Evolutionary conservation across 1,284 basidiomycete species (phyloP).

Genomic region (Papiliotrema flavescens): DNA sequence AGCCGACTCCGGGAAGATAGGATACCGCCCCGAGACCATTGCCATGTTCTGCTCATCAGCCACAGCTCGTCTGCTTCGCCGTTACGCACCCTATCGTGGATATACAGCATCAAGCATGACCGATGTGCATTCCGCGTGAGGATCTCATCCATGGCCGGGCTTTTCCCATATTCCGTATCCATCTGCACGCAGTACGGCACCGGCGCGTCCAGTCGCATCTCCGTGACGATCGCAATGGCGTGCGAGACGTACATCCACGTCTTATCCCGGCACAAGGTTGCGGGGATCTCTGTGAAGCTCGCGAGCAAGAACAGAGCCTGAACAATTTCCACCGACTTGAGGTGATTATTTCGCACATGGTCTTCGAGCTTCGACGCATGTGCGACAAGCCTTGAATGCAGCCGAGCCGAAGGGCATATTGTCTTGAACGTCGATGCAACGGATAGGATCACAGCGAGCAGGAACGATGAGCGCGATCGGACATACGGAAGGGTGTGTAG

Average conservation of each 20-base stretch:
- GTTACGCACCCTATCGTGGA: slow-evolving; percentile 17
- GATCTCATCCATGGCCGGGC: slow-evolving; percentile 7
- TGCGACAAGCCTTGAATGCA: slow-evolving; percentile 11
- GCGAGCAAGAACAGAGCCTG: slow-evolving; percentile 16
- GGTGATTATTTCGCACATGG: slow-evolving; percentile 14
- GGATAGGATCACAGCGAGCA: slow-evolving; percentile 15
- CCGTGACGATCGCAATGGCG: slow-evolving; percentile 16
- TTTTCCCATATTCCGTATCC: slow-evolving; percentile 9
- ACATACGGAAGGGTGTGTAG: slow-evolving; percentile 15
- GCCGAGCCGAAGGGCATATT: slow-evolving; percentile 7
- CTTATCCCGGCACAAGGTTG: slow-evolving; percentile 12
- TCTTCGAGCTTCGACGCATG: slow-evolving; percentile 10
- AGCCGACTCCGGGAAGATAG: slow-evolving; percentile 13
- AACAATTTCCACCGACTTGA: slow-evolving; percentile 22
- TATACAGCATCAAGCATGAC: slow-evolving; percentile 12
- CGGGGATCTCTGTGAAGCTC: slow-evolving; percentile 13
- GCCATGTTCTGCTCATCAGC: slow-evolving; percentile 16
- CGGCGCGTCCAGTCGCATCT: slow-evolving; percentile 13
- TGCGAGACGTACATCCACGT: slow-evolving; percentile 19
- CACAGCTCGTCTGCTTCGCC: too few relatives aligned
- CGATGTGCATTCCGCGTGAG: slow-evolving; percentile 18
- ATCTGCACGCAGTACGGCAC: slow-evolving; percentile 16
- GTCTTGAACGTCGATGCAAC: slow-evolving; percentile 11
- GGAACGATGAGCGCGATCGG: slow-evolving; percentile 15
- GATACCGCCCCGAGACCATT: slow-evolving; percentile 21